Conservation (phyloP, 352 stramenopile species). For the Pythium rhizo-oryzae region DNA sequence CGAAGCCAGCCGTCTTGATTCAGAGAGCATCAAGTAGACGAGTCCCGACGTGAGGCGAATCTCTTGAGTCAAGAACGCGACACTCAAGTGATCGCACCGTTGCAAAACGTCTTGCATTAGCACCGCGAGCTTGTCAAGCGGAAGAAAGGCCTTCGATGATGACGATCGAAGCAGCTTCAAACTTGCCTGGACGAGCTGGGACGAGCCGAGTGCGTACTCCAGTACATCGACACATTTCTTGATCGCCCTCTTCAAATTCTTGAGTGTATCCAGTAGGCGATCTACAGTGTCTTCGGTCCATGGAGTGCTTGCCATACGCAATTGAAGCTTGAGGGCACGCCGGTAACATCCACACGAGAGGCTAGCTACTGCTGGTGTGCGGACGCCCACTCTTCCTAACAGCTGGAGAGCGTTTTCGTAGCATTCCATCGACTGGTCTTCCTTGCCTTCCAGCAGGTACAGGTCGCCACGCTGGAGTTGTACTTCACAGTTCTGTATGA, state of each 20-base stretch:
- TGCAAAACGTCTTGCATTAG: conserved; percentile 51
- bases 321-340: conserved; percentile 46
- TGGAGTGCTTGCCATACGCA: conserved; percentile 15
- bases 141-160: conserved; percentile 38
- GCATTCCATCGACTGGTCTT: not conserved
- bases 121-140: conserved; percentile 29
- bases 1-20: conserved; percentile 18
- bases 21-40: conserved; percentile 49
- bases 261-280: conserved; percentile 42
- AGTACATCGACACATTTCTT: conserved; percentile 42
- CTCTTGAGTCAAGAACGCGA: conserved; percentile 51
- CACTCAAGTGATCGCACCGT: conserved; percentile 42
- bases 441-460: conserved; percentile 15
- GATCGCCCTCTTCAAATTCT: conserved; percentile 46
- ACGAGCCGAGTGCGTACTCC: conserved; percentile 55
- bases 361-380: conserved; percentile 12
- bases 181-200: conserved; percentile 48
- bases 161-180: conserved; percentile 43
- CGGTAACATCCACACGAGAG: conserved; percentile 48
- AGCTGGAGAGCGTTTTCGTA: conserved; percentile 12
- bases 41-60: conserved; percentile 47
- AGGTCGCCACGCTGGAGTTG: conserved; percentile 24
- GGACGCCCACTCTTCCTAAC: not conserved
- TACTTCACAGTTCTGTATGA: conserved; percentile 24
- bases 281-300: conserved; percentile 33